A percentile compares a stretch with the other conserved stretches of the same genome.
Conservation (phyloP, 306 rosid genomes). For the Trifolium dubium region DNA sequence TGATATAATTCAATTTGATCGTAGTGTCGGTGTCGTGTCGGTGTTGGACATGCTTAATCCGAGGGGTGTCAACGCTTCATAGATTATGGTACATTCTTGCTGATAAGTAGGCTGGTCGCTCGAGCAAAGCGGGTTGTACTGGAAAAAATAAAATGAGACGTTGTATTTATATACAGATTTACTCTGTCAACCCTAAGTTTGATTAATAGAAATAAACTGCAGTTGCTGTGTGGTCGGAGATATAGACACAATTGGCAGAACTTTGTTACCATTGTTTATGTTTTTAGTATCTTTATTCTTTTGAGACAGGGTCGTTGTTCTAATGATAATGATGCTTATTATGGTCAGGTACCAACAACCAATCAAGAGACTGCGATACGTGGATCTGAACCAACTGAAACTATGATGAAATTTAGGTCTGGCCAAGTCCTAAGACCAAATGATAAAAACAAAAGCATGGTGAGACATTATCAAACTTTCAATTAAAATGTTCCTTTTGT, state of each 20-base stretch:
- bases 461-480: constrained; percentile 47
- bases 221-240: not conserved
- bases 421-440: constrained; percentile 71
- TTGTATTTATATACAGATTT: too few relatives aligned
- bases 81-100: too few relatives aligned
- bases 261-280: not conserved
- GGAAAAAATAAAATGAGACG: not conserved
- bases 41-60: too few relatives aligned
- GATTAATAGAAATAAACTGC: not conserved
- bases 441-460: constrained; percentile 60
- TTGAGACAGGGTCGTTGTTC: not conserved
- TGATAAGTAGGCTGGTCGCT: not conserved
- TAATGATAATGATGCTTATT: not conserved
- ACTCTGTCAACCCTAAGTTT: not conserved
- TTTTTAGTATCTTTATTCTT: not conserved
- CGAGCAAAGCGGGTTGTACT: not conserved
- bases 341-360: constrained; percentile 67
- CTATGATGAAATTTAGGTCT: constrained; percentile 64
- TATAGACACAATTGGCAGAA: not conserved
- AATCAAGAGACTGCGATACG: constrained; percentile 70
- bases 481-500: not conserved
- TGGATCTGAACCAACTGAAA: constrained; percentile 64
- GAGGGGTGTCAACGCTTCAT: too few relatives aligned
- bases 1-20: too few relatives aligned
- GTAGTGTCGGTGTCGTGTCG: too few relatives aligned